These are phyloP conservation scores for Castanospermum australe DNA, from an alignment of 306 rosid species.

Conservation along the genomic window DNA sequence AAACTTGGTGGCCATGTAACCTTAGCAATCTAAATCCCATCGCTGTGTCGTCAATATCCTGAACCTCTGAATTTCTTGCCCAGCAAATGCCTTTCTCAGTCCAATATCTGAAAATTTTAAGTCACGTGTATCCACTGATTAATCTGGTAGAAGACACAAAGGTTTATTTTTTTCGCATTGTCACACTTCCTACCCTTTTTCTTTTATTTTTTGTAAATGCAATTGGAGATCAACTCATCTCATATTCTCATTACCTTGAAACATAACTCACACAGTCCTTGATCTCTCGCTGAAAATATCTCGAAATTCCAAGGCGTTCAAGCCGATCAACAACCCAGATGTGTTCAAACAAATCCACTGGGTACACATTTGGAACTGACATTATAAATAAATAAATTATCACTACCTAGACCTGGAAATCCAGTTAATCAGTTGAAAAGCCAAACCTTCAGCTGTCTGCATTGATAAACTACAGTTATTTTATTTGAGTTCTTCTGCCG, in stretches of 20 bases:
- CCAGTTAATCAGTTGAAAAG: too few relatives aligned
- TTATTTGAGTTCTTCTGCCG: too few relatives aligned
- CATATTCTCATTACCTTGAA: conserved; percentile 47
- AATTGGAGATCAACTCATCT: background rate
- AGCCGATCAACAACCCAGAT: conserved; percentile 71
- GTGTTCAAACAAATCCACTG: conserved; percentile 81
- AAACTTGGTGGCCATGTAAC: conserved; percentile 60
- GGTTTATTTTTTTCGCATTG: background rate
- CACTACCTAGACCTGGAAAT: background rate
- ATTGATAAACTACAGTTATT: too few relatives aligned
- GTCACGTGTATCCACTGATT: background rate
- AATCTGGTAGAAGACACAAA: background rate
- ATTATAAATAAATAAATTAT: background rate
- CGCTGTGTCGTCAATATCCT: conserved; percentile 82
- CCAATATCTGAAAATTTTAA: conserved; percentile 55
- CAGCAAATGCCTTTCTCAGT: conserved; percentile 76
- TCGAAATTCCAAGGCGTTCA: conserved; percentile 72
- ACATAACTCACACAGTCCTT: conserved; percentile 51
- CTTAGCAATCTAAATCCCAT: conserved; percentile 84
- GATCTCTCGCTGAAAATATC: conserved; percentile 57
- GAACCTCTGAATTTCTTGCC: conserved; percentile 77
- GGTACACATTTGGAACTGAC: conserved; percentile 79
- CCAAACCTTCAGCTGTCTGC: background rate
- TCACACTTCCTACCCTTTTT: background rate
- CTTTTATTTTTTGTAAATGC: background rate